Conservation (phyloP, 805 yeast species). For the Maudiozyma serrabonitensis region DNA sequence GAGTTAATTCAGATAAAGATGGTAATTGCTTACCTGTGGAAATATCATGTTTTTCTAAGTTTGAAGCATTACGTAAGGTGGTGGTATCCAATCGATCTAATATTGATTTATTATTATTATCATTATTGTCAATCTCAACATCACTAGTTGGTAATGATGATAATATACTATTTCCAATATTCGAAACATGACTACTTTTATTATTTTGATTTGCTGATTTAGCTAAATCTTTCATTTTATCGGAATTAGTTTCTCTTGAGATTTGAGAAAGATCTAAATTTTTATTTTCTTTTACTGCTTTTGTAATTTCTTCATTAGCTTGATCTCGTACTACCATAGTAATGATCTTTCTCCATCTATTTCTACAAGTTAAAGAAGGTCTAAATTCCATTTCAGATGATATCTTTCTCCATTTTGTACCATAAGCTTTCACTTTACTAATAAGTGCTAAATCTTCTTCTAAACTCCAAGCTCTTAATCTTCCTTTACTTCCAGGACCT, state of each 20-base stretch:
- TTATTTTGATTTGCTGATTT: no score
- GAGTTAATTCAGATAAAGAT: constrained; percentile 4
- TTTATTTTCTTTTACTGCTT: constrained; percentile 49
- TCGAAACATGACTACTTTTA: no score
- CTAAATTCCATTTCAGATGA: constrained; percentile 63
- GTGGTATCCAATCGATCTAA: neutral
- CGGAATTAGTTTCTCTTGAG: neutral
- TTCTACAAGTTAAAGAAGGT: constrained; percentile 83
- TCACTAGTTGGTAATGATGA: no score
- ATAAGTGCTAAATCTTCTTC: constrained; percentile 69
- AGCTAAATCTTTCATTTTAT: no score
- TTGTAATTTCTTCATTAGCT: constrained; percentile 44
- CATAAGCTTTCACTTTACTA: constrained; percentile 56
- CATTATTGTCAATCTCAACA: no score
- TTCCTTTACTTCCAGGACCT: constrained; percentile 68
- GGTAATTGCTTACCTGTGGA: constrained; percentile 3
- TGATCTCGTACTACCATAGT: constrained; percentile 63
- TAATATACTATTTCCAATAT: no score
- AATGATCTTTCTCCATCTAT: constrained; percentile 83
- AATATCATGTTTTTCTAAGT: neutral
- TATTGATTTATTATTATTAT: neutral
- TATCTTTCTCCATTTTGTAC: constrained; percentile 85
- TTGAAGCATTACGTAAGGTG: neutral
- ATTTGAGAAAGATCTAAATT: constrained; percentile 23
- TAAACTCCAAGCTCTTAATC: constrained; percentile 69